phyloP scores from a whole-genome alignment of 2,329 filamentous ascomycete genomes.

The Cladosporium sp. region DNA sequence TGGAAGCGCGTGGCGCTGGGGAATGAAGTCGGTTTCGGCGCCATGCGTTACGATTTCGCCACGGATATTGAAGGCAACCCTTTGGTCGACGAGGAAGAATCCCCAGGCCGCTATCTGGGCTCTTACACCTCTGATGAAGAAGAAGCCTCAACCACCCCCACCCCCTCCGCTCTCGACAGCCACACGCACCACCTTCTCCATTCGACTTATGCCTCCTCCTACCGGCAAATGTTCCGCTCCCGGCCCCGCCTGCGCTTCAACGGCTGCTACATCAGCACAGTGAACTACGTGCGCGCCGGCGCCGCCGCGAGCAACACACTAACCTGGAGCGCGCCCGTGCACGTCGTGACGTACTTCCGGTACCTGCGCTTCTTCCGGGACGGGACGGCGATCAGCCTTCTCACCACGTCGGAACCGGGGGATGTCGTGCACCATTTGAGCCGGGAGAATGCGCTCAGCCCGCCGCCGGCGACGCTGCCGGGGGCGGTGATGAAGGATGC shows the following conservation, averaged over 20 bases:
- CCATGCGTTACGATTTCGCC: constrained; percentile 78
- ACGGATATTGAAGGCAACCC: constrained; percentile 54
- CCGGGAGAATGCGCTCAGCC: no score
- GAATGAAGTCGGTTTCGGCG: constrained; percentile 69
- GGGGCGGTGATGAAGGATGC: constrained; percentile 64
- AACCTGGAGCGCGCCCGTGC: constrained; percentile 78
- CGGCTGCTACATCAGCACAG: constrained; percentile 92
- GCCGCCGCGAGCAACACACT: constrained; percentile 65
- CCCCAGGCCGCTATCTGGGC: no score
- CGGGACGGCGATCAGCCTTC: constrained; percentile 74
- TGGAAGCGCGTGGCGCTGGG: constrained; percentile 77
- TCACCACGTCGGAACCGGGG: constrained; percentile 76
- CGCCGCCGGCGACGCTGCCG: constrained; percentile 39
- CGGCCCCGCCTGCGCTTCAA: constrained; percentile 90
- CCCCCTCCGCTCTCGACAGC: constrained; percentile 22
- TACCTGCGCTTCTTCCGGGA: constrained; percentile 95
- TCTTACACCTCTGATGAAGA: constrained; percentile 22
- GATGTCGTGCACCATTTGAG: constrained; percentile 81
- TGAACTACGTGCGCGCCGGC: constrained; percentile 88
- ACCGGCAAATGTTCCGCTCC: constrained; percentile 64
- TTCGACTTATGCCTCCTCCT: constrained; percentile 27
- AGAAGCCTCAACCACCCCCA: constrained; percentile 17
- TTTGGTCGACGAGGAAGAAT: no score
- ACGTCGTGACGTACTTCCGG: constrained; percentile 96
- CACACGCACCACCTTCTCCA: constrained; percentile 21